phyloP scores from a whole-genome alignment of 192 early-diverging fungal genomes.

The Dissophora globulifera region DNA sequence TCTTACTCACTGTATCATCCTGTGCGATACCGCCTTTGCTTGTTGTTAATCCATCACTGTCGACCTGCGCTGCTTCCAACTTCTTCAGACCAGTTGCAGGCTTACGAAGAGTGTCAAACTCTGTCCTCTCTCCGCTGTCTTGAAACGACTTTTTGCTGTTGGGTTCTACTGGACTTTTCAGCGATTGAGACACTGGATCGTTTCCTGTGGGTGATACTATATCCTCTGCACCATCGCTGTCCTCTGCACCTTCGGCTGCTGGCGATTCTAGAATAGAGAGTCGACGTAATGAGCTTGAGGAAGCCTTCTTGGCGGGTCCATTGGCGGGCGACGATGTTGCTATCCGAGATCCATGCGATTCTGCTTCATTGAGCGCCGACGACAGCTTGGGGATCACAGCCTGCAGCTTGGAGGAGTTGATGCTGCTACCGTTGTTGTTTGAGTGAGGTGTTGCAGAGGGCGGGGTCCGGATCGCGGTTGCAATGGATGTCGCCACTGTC shows the following conservation, averaged over 20 bases:
- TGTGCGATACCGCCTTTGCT: not conserved
- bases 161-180: slow-evolving; percentile 1
- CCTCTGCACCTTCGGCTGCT: slow-evolving; percentile 11
- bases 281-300: slow-evolving; percentile 25
- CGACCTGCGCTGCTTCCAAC: not conserved
- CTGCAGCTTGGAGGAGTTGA: slow-evolving; percentile 3
- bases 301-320: slow-evolving; percentile 33
- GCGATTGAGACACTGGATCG: slow-evolving; percentile 22
- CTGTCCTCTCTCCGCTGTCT: not conserved
- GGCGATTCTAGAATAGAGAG: slow-evolving; percentile 32
- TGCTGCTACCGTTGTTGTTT: not conserved
- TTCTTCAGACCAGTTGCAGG: not conserved
- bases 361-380: slow-evolving; percentile 20
- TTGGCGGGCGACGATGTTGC: slow-evolving; percentile 22
- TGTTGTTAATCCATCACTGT: not conserved
- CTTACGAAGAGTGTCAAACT: slow-evolving; percentile 27
- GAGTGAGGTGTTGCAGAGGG: slow-evolving; percentile 22
- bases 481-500: slow-evolving; percentile 38
- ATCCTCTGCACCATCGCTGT: slow-evolving; percentile 11
- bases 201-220: slow-evolving; percentile 13
- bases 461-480: slow-evolving; percentile 37
- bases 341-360: slow-evolving; percentile 13
- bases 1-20: not conserved
- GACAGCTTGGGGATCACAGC: slow-evolving; percentile 33
- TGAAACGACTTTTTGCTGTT: not conserved